Evolutionary conservation across 768 basidiomycete genomes (phyloP).

Genomic region (Naganishia antarctica): DNA sequence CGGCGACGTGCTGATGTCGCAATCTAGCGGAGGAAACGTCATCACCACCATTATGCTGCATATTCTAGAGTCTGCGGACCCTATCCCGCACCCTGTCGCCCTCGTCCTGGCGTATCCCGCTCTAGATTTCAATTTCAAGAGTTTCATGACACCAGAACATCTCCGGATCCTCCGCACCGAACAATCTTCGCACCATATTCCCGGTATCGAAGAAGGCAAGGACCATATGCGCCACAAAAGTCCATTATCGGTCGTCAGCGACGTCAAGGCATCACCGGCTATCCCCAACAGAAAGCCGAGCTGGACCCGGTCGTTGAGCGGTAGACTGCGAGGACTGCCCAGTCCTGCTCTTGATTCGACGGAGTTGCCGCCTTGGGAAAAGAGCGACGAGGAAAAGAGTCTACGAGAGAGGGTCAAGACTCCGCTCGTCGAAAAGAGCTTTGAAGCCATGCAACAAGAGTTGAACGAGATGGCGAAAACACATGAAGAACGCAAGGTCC

Average conservation of each 20-base stretch:
- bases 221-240: conserved; percentile 84
- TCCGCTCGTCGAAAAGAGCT: conserved; percentile 43
- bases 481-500: conserved; percentile 49
- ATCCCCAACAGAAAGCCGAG: conserved; percentile 51
- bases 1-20: background rate
- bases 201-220: conserved; percentile 69
- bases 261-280: conserved; percentile 52
- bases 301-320: conserved; percentile 50
- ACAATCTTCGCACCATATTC: conserved; percentile 75
- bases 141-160: conserved; percentile 73
- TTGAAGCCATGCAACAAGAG: conserved; percentile 52
- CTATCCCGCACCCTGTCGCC: conserved; percentile 68
- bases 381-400: conserved; percentile 65
- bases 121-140: conserved; percentile 95
- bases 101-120: conserved; percentile 85
- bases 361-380: conserved; percentile 44
- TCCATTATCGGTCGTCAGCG: conserved; percentile 84
- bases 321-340: conserved; percentile 16
- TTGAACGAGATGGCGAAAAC: conserved; percentile 56
- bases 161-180: conserved; percentile 78
- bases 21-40: conserved; percentile 75
- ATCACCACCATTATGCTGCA: conserved; percentile 78
- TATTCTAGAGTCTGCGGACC: conserved; percentile 63
- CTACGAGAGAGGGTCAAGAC: conserved; percentile 62
- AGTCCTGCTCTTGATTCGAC: background rate